These are phyloP conservation scores for Thelonectria rubi DNA, from an alignment of 2,329 filamentous ascomycete species.

Conservation along the genomic window DNA sequence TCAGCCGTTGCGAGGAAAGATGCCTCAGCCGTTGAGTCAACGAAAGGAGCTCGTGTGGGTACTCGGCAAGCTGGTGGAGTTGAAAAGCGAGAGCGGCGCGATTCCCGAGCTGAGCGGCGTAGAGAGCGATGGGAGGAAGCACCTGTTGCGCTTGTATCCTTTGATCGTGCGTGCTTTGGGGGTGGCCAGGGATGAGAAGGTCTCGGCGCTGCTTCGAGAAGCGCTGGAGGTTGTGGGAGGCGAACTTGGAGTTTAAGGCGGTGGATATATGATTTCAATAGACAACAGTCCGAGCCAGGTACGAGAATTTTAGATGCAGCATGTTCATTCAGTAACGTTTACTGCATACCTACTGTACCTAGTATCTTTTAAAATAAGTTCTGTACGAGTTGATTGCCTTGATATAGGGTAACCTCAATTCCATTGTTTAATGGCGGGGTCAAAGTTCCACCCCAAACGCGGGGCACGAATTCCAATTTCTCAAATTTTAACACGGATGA, in stretches of 20 bases:
- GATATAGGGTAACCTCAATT: neutral
- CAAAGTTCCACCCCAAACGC: neutral
- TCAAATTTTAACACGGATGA: neutral
- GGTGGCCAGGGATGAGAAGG: slow-evolving; percentile 66
- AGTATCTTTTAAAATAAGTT: too few relatives aligned
- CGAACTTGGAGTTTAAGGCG: slow-evolving; percentile 50
- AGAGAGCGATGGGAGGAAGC: slow-evolving; percentile 71
- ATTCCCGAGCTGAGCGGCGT: slow-evolving; percentile 65
- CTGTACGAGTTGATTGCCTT: too few relatives aligned
- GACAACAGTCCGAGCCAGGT: neutral
- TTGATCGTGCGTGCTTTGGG: slow-evolving; percentile 73
- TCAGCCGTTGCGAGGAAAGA: slow-evolving; percentile 85
- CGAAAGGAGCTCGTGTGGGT: slow-evolving; percentile 80
- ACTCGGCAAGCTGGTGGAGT: slow-evolving; percentile 69
- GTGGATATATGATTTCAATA: slow-evolving; percentile 5
- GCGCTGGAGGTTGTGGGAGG: slow-evolving; percentile 70
- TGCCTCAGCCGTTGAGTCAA: slow-evolving; percentile 87
- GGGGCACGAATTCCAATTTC: neutral
- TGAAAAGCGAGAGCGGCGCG: slow-evolving; percentile 75
- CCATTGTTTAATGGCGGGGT: neutral
- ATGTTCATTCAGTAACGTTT: too few relatives aligned
- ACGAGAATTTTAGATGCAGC: neutral
- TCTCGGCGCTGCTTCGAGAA: slow-evolving; percentile 65
- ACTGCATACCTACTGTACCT: too few relatives aligned
- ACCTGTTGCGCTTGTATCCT: slow-evolving; percentile 83